phyloP scores from a whole-genome alignment of 805 yeast species.

The Kluyveromyces siamensis region DNA sequence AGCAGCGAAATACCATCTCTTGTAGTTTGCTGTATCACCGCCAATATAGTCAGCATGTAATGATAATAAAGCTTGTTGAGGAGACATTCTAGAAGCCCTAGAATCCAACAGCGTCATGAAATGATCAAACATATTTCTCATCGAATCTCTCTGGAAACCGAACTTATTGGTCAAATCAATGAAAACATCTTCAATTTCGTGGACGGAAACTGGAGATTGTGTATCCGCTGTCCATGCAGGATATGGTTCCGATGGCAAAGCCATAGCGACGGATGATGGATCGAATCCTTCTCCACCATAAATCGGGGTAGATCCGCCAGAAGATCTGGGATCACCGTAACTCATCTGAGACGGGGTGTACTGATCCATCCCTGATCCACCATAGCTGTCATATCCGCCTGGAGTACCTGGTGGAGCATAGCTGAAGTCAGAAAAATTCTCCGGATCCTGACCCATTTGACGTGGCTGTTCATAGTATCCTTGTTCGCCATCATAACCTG shows the following conservation, averaged over 20 bases:
- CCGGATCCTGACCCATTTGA: slow-evolving; percentile 40
- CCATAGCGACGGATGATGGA: slow-evolving; percentile 54
- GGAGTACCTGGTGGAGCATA: slow-evolving; percentile 58
- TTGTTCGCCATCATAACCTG: slow-evolving; percentile 39
- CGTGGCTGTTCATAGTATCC: slow-evolving; percentile 46
- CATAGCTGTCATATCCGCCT: slow-evolving; percentile 47
- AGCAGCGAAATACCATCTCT: slow-evolving; percentile 84
- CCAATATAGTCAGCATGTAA: slow-evolving; percentile 85
- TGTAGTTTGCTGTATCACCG: slow-evolving; percentile 78
- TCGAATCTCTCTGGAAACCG: slow-evolving; percentile 87
- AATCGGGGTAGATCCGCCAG: slow-evolving; percentile 92
- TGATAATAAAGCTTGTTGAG: slow-evolving; percentile 75
- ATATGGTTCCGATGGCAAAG: slow-evolving; percentile 84
- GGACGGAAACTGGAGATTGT: slow-evolving; percentile 75
- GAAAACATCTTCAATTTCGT: slow-evolving; percentile 79
- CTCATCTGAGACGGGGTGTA: slow-evolving; percentile 83
- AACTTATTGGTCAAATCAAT: slow-evolving; percentile 75
- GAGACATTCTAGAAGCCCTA: slow-evolving; percentile 81
- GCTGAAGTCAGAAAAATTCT: slow-evolving; percentile 59
- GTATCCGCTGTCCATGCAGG: slow-evolving; percentile 99
- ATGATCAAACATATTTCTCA: slow-evolving; percentile 86
- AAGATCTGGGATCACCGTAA: slow-evolving; percentile 73
- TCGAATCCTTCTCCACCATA: slow-evolving; percentile 56
- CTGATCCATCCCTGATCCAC: slow-evolving; percentile 48
- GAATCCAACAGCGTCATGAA: slow-evolving; percentile 80